Evolutionary conservation across 495 filamentous ascomycete genomes (phyloP), one percentile per base, ranked within the genome.

Genomic region (Friedmanniomyces simplex): DNA sequence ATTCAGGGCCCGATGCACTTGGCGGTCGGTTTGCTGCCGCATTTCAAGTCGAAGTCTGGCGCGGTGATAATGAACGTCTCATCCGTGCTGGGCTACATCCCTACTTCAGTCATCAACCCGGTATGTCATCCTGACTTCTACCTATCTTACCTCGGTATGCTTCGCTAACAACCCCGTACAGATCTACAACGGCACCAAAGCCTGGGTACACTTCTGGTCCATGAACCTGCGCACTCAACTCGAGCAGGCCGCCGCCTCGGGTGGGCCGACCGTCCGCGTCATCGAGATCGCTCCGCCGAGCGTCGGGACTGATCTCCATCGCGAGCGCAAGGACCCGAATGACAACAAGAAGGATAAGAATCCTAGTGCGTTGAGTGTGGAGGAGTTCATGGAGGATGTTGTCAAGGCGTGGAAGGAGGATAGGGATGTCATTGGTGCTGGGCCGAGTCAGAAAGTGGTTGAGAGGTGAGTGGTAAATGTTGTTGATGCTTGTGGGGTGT

Each of bases 331-430:
- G 41, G 67, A 78, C 65, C 76, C 76, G 14, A 68, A 77, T 62
- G 73, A 77, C 62, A 78, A 77, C 59, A 77, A 76, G 61, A 78
- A 77, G 68, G 59, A 70, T 18, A 75, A 73, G 46, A 77, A 77
- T 63, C 55, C 64, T 36, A 58, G 49, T 22, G 66, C 68, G 16
- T 53, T 79, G 59, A 67, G 54, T 8, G 58, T 77, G 25, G 70
- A 73, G 32, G 75, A 76, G 64, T 77, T 77, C 57, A 73, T 77
- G 71, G 69, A 72, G 42, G 59, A 69, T 22, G 63, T 74, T 0
- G 51, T 59, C 8, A 61, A 62, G 66, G 59, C 64, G 16, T 72
- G 71, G 69, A 65, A 69, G 61, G 58, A 59, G 6, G 72, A 68
- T 3, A 63, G 73, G 20, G 75, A 75, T 52, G 70, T 68, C 10